Base-by-base conservation (phyloP, 371 early-diverging fungal species). In the Syncephalis plumigaleata region DNA sequence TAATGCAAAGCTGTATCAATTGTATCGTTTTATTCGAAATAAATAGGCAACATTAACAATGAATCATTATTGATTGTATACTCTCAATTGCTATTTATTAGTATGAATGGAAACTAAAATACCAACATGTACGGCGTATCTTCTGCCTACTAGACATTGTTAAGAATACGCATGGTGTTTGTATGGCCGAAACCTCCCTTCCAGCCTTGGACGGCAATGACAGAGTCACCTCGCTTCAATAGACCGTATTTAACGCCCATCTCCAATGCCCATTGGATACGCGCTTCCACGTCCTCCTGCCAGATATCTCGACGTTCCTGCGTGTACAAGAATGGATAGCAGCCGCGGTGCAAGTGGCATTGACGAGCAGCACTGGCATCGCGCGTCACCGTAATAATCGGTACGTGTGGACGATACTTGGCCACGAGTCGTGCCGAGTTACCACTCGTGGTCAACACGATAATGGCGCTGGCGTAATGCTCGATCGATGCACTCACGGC, bases 391-490 rank as follows among this genome's bases (percentile, higher is more conserved):
- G 87, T 87, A 45, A 97, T 65, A 47, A 96, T 87, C 37, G 96
- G 94, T 42, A 85, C 77, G 42, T 70, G 63, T 17, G 98, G 96
- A 39, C 93, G 84, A 66, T 95, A 97, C 65, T 97, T 97, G 27
- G 91, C 81, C 47, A 94, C 73, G 46, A 91, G 61, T 31, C 91
- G 81, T 17, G 97, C 95, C 42, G 94, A 81, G 45, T 74, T 70
- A 39, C 88, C 88, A 15, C 79, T 77, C 44, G 73, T 72, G 7
- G 67, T 62, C 50, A 86, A 73, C 16, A 93, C 85, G n/a, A 44
- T 54, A 36, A 58, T 53, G n/a, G n/a, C n/a, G n/a, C n/a, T n/a
- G n/a, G 83, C 83, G 43, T 79, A 68, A 59, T 87, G 89, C 54
- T 88, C 88, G 46, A 80, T 79, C 9, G 92, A 81, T 26, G 85